Base-by-base conservation (phyloP, 2,329 filamentous ascomycete species). In the Talaromyces sp. region DNA sequence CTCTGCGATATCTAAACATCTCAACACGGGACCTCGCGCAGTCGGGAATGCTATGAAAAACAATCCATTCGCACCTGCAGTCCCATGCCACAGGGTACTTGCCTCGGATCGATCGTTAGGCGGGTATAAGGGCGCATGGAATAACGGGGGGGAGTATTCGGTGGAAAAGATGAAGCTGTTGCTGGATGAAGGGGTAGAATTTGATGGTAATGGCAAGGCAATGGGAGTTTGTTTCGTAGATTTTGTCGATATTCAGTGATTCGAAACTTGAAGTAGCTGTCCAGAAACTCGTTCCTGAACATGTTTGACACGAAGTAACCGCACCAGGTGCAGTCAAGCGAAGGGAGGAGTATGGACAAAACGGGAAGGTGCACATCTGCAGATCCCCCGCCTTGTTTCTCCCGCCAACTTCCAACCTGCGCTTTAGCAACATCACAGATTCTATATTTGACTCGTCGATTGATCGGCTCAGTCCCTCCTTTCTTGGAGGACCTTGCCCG, bases 71-170 rank as follows among this genome's bases (percentile, higher is more conserved):
- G 90, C 91, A 13, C 90, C 91, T 0, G 81, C 84, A 35, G 87
- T 93, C 4, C 91, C 90, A 1, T 95, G 90, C 64, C 90, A 95
- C 72, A 82, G 91, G 9, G 87, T 93, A 21, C 82, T 95, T 48
- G 88, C 89, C 5, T 86, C 84, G 40, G 86, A 86, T 53, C 86
- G 89, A 11, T 78, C 69, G 6, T 68, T 83, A 19, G 79, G 80
- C 15, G 80, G 80, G 10, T 83, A 82, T 64, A 75, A 77, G 37
- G 80, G 80, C 13, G 70, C 73, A 35, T 79, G 79, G 78, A 73
- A 75, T 25, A 75, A 76, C 57, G 69, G 75, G n/a, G 75, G 75
- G 5, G 72, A 73, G 61, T 71, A 73, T 65, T 73, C 74, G 11
- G 64, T 64, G 17, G 69, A 75, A 59, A 80, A 78, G 65, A 71